These are phyloP conservation scores for Pseudopyricularia cyperi DNA, from an alignment of 2,329 filamentous ascomycete species.

Conservation along the genomic window DNA sequence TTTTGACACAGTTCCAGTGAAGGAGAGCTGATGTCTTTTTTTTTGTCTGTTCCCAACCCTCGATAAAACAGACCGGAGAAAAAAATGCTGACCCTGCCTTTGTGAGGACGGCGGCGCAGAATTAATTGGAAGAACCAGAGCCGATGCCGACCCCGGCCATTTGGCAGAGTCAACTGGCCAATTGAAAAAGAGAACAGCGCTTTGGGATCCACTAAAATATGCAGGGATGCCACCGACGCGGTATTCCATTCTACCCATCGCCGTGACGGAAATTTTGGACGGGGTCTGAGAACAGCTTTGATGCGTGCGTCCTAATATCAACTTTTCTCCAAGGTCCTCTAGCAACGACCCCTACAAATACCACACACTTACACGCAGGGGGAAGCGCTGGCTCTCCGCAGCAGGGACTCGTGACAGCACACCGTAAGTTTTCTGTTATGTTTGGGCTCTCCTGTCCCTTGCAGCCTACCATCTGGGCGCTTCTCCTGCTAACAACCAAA, in stretches of 20 bases:
- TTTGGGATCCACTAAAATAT: background rate
- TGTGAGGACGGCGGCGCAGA: background rate
- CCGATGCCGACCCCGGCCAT: background rate
- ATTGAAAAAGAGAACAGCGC: background rate
- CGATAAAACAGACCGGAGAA: background rate
- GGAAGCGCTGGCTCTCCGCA: no score
- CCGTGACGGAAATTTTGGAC: background rate
- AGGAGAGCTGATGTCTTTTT: background rate
- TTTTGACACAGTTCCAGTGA: background rate
- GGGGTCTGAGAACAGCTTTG: background rate
- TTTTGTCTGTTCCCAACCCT: background rate
- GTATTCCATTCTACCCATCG: no score
- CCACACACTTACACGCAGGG: no score
- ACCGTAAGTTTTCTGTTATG: no score
- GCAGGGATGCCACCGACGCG: background rate
- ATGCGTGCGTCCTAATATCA: no score
- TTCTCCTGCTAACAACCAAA: background rate
- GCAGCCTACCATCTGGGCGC: background rate
- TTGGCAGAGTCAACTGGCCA: background rate
- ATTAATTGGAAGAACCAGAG: background rate
- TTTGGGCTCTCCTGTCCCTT: no score
- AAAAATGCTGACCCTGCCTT: background rate
- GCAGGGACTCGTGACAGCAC: no score
- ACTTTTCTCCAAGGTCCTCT: no score
- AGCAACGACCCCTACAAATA: no score